Evolutionary conservation across 1,284 basidiomycete genomes (phyloP), one percentile per base, ranked within the genome.

Genomic region (Sporisorium scitamineum): DNA sequence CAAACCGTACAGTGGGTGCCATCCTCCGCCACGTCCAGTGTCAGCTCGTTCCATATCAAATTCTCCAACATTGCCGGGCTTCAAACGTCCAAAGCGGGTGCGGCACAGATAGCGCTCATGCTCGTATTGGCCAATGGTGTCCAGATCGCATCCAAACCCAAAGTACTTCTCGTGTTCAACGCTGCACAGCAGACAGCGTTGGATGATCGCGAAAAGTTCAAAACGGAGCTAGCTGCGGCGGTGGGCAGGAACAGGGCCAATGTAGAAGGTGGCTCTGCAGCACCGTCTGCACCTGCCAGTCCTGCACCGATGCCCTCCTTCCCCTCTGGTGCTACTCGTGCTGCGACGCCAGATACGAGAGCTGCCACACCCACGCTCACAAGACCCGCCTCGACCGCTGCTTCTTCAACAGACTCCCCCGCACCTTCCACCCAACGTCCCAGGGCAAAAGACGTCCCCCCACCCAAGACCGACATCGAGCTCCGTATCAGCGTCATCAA

Each of bases 401-500:
- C 11, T 48, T 37, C 16, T n/a, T 52, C 16, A 16, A 47, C 42
- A 37, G 54, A 48, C 16, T 60, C 65, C 2, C 50, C 66, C 1
- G 42, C 31, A 16, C 53, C 54, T 1, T 6, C 31, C 37, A 34
- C 31, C 29, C 39, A 59, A 39, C 24, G 53, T 13, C 50, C 37
- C 4, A 18, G 57, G 18, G 26, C 59, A 39, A 58, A 59, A 24
- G 61, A 54, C 44, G 7, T 34, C 1, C 55, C 60, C 2, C 57
- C 56, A 5, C 57, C 31, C 3, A 61, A 72, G 26, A 68, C 73
- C 5, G 83, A 82, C 58, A 71, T 84, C 24, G 76, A 79, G 54
- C 67, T 84, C 29, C 76, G 84, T 20, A 75, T 82, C 42, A 59
- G 62, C 39, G 74, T 85, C 44, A 79, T 84, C 32, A 70, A 75